Base-by-base conservation (phyloP, 2,329 filamentous ascomycete species). In the Penicillium sp. region DNA sequence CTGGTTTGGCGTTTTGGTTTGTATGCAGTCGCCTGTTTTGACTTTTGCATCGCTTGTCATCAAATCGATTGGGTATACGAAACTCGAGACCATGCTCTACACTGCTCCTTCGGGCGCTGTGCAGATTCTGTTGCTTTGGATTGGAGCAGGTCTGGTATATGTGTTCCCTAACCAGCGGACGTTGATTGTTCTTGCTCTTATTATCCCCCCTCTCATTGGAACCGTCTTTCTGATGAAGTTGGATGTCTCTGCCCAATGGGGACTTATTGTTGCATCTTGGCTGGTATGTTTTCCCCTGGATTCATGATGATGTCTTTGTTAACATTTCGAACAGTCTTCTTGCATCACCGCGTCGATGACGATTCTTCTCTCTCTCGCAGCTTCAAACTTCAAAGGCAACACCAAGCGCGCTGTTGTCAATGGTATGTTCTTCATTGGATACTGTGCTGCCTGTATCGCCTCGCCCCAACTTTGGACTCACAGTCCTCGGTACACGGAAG, bases 21-120 rank as follows among this genome's bases (percentile, higher is more conserved):
- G 77, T 0, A 77, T 79, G 71, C 75, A 76, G 47, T 76, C 75
- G 0, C 77, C 78, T 0, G 76, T 81, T 0, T 55, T 80, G 6
- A 79, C 76, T 64, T 82, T 82, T 56, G 77, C 79, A 1, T 79
- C 77, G 0, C 71, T 82, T 5, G 75, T 82, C 18, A 82, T 82
- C 62, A 76, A 77, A 43, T 70, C 67, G 10, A 71, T 81, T 5
- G 77, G 78, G 1, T 80, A 79, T 62, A 66, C 70, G 42, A 70
- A 74, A 16, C 73, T 71, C 14, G 63, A 79, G 18, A 82, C 79
- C 1, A 72, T 82, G 67, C 70, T 82, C 0, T 78, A 78, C 61
- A 75, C 72, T 4, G 73, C 77, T 0, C 79, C 79, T 0, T 81
- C 79, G 0, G 79, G 79, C 0, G 79, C 79, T 2, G 71, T 81